These are phyloP conservation scores for Magnolia kwangsiensis DNA, from an alignment of 164 flowering plant genomes.

Conservation along the genomic window DNA sequence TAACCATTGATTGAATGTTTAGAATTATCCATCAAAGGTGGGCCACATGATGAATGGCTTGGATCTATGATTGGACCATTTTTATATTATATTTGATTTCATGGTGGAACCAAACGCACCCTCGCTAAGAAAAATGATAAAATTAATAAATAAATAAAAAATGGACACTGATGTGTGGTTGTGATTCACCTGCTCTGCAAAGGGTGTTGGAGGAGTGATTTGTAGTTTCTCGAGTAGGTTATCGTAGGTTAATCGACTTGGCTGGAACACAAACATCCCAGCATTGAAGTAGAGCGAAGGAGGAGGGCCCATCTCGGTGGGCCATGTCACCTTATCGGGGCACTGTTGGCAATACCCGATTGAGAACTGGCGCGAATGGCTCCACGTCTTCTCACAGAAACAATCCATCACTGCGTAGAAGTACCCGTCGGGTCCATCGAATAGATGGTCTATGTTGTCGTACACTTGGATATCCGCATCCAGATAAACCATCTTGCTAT, in stretches of 20 bases:
- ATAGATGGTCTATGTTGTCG: constrained; percentile 25
- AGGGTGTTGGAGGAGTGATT: constrained; percentile 16
- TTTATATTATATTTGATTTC: too few species aligned
- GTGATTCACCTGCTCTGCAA: constrained; percentile 25
- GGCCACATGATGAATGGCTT: too few species aligned
- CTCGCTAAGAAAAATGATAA: too few species aligned
- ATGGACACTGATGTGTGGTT: neutral
- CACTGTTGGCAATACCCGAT: constrained; percentile 28
- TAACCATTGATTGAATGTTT: too few species aligned
- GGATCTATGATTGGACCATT: too few species aligned
- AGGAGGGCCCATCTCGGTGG: constrained; percentile 17
- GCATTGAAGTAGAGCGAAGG: constrained; percentile 21
- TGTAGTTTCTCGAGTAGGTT: constrained; percentile 13
- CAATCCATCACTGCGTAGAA: constrained; percentile 27
- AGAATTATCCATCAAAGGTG: too few species aligned
- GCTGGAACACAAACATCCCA: constrained; percentile 24
- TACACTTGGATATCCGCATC: constrained; percentile 26
- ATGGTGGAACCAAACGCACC: too few species aligned
- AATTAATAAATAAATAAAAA: neutral
- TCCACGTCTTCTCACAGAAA: constrained; percentile 24
- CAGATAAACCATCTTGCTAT: constrained; percentile 23
- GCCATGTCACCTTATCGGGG: constrained; percentile 25
- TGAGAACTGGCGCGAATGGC: constrained; percentile 16
- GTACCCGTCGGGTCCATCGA: constrained; percentile 14
- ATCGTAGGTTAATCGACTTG: constrained; percentile 16